Evolutionary conservation across 1,139 yeast genomes (phyloP), one percentile per base, ranked within the genome.

Genomic region (Zygoascus meyerae): DNA sequence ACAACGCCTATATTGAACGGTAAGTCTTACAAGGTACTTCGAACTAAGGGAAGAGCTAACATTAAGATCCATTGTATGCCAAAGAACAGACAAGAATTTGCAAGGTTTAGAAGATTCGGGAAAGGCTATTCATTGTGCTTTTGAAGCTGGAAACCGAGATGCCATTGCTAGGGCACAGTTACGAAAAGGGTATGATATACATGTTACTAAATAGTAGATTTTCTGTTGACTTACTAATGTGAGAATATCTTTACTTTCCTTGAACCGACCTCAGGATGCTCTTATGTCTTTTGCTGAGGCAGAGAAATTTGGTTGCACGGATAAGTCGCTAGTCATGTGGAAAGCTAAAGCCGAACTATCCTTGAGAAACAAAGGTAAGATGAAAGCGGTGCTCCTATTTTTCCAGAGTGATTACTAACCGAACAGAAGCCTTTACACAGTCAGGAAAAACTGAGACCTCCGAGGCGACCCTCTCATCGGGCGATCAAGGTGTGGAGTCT

Each of bases 111-210:
- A 67, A 2, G 80, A 77, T 52, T 70, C 86, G 16, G 71, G 76
- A 8, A 62, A 65, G 21, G 92, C 94, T 0, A 70, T 79, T 34
- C 62, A 66, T 1, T 58, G 77, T 28, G 89, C 94, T 0, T 64
- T 67, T 34, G 65, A 63, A 5, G 65, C 77, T 40, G 82, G 81
- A 0, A 75, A 71, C 46, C 67, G 81, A 49, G 67, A 68, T 3
- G 74, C 74, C n/a, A 69, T 82, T 35, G 84, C 79, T 0, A 67
- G 72, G 29, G 78, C 83, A 21, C 76, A 82, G 56, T 78, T 80
- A 59, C 71, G 86, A 36, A 67, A 81, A 47, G 86, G 65, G 16
- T 12, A 40, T 4, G n/a, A n/a, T 10, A n/a, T 5, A 31, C 9
- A 8, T 31, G 33, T 34, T 5, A 16, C 7, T 7, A 14, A 10